Evolutionary conservation across 225 moss, liverwort and hornwort genomes (phyloP).

Genomic region (Sphagnum contortum): DNA sequence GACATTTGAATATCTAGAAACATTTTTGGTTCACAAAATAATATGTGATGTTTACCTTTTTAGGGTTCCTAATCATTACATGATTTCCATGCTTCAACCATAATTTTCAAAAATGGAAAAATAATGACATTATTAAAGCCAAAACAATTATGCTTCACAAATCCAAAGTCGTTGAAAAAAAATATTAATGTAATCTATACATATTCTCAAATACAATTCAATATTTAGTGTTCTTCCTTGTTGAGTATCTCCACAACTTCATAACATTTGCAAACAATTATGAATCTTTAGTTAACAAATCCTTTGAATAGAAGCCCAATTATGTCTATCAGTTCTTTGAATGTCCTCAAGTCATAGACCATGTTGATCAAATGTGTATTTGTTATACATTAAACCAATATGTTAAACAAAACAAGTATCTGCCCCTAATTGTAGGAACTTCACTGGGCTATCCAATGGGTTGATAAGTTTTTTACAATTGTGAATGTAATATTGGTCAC

Average conservation of each 20-base stretch:
- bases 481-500: constrained; percentile 3
- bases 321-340: neutral
- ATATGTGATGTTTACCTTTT: neutral
- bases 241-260: neutral
- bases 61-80: neutral
- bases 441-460: neutral
- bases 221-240: neutral
- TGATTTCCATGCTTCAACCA: constrained; percentile 1
- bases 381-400: neutral
- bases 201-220: neutral
- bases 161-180: neutral
- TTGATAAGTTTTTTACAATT: neutral
- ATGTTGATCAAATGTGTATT: neutral
- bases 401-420: neutral
- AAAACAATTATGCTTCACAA: neutral
- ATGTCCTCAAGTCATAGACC: neutral
- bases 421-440: neutral
- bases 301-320: neutral
- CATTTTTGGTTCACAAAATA: too few species aligned
- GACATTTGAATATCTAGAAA: too few species aligned
- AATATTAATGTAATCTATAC: neutral
- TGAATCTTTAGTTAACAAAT: neutral
- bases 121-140: neutral
- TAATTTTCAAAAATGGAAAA: neutral
- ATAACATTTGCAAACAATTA: neutral